A percentile compares a stretch with the other conserved stretches of the same genome.
Conservation (phyloP, 345 rosid genomes). For the Eucalyptus cloeziana region DNA sequence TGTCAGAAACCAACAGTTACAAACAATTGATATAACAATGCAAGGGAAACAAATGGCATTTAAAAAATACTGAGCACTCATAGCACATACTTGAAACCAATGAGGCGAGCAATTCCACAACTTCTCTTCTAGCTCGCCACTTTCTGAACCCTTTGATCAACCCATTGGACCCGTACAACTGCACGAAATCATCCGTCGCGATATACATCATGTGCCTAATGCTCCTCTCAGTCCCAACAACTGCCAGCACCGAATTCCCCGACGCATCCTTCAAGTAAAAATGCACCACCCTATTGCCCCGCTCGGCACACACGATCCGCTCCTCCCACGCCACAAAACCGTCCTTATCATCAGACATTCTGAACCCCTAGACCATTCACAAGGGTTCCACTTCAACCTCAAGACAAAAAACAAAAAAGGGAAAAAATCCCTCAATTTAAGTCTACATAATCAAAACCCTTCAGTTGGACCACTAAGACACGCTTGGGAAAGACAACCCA, state of each 20-base stretch:
- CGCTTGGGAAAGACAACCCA: background rate
- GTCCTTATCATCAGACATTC: slow-evolving; percentile 8
- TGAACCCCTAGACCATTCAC: background rate
- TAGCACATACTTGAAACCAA: slow-evolving; percentile 6
- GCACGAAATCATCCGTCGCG: slow-evolving; percentile 11
- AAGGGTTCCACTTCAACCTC: background rate
- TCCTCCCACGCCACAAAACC: slow-evolving; percentile 38
- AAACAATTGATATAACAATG: background rate
- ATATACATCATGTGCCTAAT: slow-evolving; percentile 45
- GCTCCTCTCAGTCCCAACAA: slow-evolving; percentile 38
- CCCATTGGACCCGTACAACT: slow-evolving; percentile 4
- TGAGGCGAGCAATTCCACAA: slow-evolving; percentile 31
- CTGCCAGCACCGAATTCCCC: slow-evolving; percentile 24
- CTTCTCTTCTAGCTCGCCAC: slow-evolving; percentile 49
- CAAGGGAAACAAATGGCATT: background rate
- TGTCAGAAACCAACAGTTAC: background rate
- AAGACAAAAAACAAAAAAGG: background rate
- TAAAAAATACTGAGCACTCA: background rate
- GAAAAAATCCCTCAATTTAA: background rate
- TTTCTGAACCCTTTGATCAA: slow-evolving; percentile 3
- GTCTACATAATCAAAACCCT: background rate
- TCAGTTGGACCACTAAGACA: background rate
- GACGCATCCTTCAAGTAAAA: slow-evolving; percentile 20
- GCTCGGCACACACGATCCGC: slow-evolving; percentile 21
- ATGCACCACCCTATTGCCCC: slow-evolving; percentile 34